Evolutionary conservation across 306 rosid species (phyloP).

Genomic region (Cicer judaicum): DNA sequence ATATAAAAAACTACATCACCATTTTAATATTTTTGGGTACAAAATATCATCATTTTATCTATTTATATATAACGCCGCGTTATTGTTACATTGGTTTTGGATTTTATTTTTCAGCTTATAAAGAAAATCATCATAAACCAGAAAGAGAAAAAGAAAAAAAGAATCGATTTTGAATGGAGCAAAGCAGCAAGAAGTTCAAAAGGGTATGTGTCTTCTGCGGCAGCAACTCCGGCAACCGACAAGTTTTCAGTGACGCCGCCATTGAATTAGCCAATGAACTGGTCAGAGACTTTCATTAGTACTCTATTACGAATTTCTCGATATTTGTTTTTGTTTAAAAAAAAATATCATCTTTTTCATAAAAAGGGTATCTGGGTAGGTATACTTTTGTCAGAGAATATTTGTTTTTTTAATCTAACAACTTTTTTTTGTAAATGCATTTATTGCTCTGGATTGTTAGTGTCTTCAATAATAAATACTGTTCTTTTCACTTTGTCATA

Average conservation of each 20-base stretch:
- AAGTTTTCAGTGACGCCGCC: conserved; percentile 84
- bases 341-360: conserved; percentile 35
- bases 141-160: background rate
- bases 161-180: conserved; percentile 65
- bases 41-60: no score
- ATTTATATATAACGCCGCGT: background rate
- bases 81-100: conserved; percentile 35
- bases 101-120: conserved; percentile 29
- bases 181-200: conserved; percentile 70
- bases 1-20: background rate
- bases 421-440: conserved; percentile 33
- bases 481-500: conserved; percentile 4
- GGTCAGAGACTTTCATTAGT: conserved; percentile 41
- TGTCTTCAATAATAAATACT: background rate
- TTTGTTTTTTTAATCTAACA: conserved; percentile 19
- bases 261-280: conserved; percentile 78
- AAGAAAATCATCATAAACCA: conserved; percentile 13
- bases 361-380: conserved; percentile 31
- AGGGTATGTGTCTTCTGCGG: conserved; percentile 91
- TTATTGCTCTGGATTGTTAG: conserved; percentile 22
- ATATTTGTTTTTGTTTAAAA: no score
- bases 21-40: background rate
- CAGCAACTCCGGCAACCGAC: conserved; percentile 77
- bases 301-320: no score
- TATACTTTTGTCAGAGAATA: conserved; percentile 33